These are phyloP conservation scores for Gossypium lobatum DNA, from an alignment of 441 rosid species.

Conservation along the genomic window DNA sequence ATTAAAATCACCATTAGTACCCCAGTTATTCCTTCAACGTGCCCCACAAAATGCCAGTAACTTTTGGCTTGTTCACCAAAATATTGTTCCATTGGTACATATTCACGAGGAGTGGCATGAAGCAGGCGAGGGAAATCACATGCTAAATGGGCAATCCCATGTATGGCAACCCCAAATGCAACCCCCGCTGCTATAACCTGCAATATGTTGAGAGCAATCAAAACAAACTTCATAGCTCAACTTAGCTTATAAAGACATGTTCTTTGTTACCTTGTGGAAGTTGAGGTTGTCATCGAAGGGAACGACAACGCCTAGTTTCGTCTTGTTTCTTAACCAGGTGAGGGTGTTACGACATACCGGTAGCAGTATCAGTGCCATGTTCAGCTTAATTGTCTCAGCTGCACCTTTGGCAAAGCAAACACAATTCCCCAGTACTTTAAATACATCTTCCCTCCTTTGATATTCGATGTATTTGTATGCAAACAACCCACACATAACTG, in stretches of 20 bases:
- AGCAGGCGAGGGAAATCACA: slow-evolving; percentile 59
- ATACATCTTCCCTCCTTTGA: slow-evolving; percentile 33
- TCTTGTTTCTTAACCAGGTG: slow-evolving; percentile 60
- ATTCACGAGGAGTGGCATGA: slow-evolving; percentile 31
- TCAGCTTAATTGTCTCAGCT: slow-evolving; percentile 61
- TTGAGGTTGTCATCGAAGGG: slow-evolving; percentile 69
- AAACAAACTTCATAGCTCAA: not conserved
- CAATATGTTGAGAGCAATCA: not conserved
- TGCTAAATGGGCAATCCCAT: slow-evolving; percentile 38
- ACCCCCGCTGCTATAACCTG: slow-evolving; percentile 54
- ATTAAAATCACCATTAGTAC: slow-evolving; percentile 46
- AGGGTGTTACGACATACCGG: slow-evolving; percentile 61
- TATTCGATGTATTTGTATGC: slow-evolving; percentile 47
- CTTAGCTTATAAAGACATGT: not conserved
- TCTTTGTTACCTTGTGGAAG: slow-evolving; percentile 47
- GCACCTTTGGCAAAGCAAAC: slow-evolving; percentile 65
- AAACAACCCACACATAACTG: slow-evolving; percentile 40
- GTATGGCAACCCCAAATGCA: slow-evolving; percentile 42
- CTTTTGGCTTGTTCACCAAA: slow-evolving; percentile 40
- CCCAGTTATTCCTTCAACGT: slow-evolving; percentile 50
- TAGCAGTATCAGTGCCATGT: slow-evolving; percentile 56
- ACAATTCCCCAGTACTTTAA: slow-evolving; percentile 45
- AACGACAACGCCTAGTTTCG: slow-evolving; percentile 33
- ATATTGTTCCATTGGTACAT: slow-evolving; percentile 38
- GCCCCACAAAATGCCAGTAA: slow-evolving; percentile 42